These are phyloP conservation scores for Leccinum solheimii DNA, from an alignment of 1,284 basidiomycete species.

Conservation along the genomic window DNA sequence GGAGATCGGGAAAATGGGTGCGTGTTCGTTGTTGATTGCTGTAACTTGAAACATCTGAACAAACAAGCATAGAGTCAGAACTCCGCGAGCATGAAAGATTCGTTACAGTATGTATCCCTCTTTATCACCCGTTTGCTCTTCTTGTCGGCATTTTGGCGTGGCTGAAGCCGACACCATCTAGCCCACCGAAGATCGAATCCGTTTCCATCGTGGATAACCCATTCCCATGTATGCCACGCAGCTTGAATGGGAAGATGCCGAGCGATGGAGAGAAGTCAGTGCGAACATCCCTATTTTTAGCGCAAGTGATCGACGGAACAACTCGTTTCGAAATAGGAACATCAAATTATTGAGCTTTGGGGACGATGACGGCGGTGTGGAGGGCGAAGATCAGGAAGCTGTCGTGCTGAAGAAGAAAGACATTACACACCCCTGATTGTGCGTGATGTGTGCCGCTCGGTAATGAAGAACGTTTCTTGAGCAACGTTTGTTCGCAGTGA, in stretches of 20 bases:
- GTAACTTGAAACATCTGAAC: background rate
- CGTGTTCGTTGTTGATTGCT: too few species aligned
- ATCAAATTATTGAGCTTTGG: too few species aligned
- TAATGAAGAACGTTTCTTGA: background rate
- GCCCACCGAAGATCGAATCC: conserved; percentile 86
- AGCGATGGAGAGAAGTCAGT: conserved; percentile 76
- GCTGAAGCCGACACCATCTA: conserved; percentile 32
- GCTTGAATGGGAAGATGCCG: conserved; percentile 74
- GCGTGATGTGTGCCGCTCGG: conserved; percentile 35
- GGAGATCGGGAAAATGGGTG: too few species aligned
- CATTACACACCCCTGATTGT: conserved; percentile 68
- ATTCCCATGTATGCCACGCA: conserved; percentile 88
- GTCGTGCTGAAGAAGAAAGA: conserved; percentile 71
- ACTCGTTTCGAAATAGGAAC: conserved; percentile 40
- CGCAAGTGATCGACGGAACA: background rate
- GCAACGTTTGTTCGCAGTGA: conserved; percentile 43
- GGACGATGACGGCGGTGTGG: too few species aligned
- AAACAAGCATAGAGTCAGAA: too few species aligned
- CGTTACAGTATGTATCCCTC: conserved; percentile 31
- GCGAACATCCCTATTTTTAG: background rate
- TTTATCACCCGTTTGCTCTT: background rate
- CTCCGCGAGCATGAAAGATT: too few species aligned
- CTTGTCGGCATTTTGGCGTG: too few species aligned
- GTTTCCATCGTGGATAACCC: conserved; percentile 89
- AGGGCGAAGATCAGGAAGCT: conserved; percentile 41